These are phyloP conservation scores for Auricularia sp. DNA, from an alignment of 768 basidiomycete species.

Conservation along the genomic window DNA sequence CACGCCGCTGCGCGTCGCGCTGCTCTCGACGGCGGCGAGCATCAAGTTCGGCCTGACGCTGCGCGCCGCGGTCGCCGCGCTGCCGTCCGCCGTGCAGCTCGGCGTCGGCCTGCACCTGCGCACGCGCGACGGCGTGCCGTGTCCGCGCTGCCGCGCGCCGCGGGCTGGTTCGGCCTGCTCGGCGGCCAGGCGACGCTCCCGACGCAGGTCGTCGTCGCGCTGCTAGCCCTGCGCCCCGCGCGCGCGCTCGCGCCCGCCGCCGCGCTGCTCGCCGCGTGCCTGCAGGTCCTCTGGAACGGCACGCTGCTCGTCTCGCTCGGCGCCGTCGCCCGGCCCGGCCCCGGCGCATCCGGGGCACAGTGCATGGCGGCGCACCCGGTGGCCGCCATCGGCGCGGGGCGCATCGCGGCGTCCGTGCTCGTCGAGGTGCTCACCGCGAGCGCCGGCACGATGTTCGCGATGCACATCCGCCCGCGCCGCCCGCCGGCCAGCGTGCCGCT, in stretches of 20 bases:
- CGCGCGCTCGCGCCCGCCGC: not conserved
- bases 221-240: not conserved
- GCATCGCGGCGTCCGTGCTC: not conserved
- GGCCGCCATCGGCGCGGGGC: not conserved
- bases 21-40: not conserved
- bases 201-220: not conserved
- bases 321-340: not conserved
- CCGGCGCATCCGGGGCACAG: not conserved
- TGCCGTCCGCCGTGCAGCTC: not conserved
- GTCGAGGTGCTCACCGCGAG: not conserved
- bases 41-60: not conserved
- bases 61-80: not conserved
- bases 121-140: not conserved
- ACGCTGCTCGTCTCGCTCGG: not conserved
- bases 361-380: not conserved
- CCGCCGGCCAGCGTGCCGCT: not conserved
- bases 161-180: not conserved
- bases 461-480: not conserved
- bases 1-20: not conserved
- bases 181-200: not conserved
- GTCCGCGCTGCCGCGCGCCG: not conserved
- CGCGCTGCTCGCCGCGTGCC: not conserved
- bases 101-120: not conserved
- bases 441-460: not conserved
- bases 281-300: not conserved